Evolutionary conservation across 1,139 yeast genomes (phyloP), one percentile per base, ranked within the genome.

Genomic region (Kurtzmaniella natalensis): DNA sequence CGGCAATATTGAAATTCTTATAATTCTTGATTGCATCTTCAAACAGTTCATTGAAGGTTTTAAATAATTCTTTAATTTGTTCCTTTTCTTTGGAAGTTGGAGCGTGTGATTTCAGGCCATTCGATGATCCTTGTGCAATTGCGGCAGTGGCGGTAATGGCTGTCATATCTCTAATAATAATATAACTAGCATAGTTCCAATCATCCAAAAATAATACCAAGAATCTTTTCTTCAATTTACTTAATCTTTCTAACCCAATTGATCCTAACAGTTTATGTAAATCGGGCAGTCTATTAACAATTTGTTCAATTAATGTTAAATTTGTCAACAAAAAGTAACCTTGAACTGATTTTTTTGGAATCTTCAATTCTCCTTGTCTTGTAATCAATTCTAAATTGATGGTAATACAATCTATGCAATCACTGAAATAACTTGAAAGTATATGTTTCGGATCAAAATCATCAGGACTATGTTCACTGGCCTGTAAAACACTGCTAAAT

Each of bases 61-160:
- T 76, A 64, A 88, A 89, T 50, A 86, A 79, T 40, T 92, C 96
- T 51, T 92, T 94, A 38, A 89, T 78, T 37, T 73, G 77, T 34
- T 88, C 96, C 42, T 79, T 78, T 44, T 89, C 95, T 50, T 88
- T 89, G 23, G 76, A 71, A 3, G 78, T 59, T 23, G 31, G 24
- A 33, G 28, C 32, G 34, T n/a, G 42, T 38, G 18, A 37, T 33
- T 20, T 37, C 37, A 2, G 48, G 5, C 10, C n/a, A 20, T 20
- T 17, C 11, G 31, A 23, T 5, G 33, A 68, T 10, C 28, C 25
- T 11, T 19, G 24, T 3, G 38, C 22, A 30, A 48, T 53, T 2
- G 64, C 65, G 31, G 54, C 53, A 15, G 54, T 54, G 23, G 65
- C 57, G 30, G 69, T 61, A 32, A 79, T 76, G 18, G 72, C 71